Evolutionary conservation across 78 protist genomes (phyloP), one percentile per base, ranked within the genome.

Genomic region (Pigoraptor vietnamica): DNA sequence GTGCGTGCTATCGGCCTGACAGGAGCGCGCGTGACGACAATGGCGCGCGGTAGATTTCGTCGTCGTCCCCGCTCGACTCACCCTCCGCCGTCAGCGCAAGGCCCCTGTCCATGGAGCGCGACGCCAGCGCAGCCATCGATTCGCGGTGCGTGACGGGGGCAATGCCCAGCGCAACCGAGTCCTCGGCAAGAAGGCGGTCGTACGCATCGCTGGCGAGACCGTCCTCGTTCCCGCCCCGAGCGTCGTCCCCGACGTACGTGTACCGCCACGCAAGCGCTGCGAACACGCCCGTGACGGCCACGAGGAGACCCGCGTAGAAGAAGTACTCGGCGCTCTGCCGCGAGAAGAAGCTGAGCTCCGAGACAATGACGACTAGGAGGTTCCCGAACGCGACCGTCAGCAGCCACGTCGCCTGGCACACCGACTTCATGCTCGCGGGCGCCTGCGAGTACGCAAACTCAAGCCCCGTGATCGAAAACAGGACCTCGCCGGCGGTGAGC

Each of bases 401-500:
- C 79, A 92, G 92, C 91, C 90, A 92, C 33, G 81, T 90, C 1
- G 92, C 90, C 90, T 79, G 81, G 48, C 89, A 88, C 34, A 90
- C 89, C 1, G 91, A 24, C 92, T 96, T 96, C 97, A 95, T 95
- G 39, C 93, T 34, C 37, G 87, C 23, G 32, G 98, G 98, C 6
- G 96, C 95, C 38, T 95, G 91, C 19, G 96, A 56, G 90, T 95
- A 96, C 23, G 97, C 95, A 89, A 95, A 95, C 84, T 95, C 96
- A 23, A 96, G 93, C 24, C 95, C 94, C 0, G 96, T 89, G 37
- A 96, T 91, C 21, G 95, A 90, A 33, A 96, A 89, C 81, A 96
- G 79, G 40, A 96, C 90, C 90, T 96, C 98, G 36, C 92, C 95
- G 23, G 81, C 37, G 2, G 94, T 89, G 38, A 96, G 1, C 14